A percentile compares a stretch with the other conserved stretches of the same genome.
Evolutionary conservation across 352 stramenopile genomes (phyloP).

Genomic region (Elongisporangium anandrum): DNA sequence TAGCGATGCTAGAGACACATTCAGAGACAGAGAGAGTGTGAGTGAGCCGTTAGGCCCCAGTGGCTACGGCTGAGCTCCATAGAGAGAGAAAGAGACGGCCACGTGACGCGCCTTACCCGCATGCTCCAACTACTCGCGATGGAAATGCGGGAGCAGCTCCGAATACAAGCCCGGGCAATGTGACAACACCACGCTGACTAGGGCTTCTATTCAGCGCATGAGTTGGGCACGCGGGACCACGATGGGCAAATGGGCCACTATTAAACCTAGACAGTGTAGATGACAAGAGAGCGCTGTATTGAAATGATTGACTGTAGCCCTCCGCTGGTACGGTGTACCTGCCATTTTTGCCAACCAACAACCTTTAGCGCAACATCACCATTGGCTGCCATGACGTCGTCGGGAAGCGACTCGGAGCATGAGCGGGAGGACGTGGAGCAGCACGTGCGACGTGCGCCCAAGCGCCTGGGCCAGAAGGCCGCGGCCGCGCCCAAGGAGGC

Average conservation of each 20-base stretch:
- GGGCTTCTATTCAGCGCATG: background rate
- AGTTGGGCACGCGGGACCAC: background rate
- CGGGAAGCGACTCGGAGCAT: conserved; percentile 48
- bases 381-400: conserved; percentile 18
- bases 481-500: conserved; percentile 9
- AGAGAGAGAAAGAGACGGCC: background rate
- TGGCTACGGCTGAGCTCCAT: background rate
- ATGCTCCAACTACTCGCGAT: background rate
- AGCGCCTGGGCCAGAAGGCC: conserved; percentile 43
- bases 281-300: background rate
- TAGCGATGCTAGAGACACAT: background rate
- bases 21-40: background rate
- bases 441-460: conserved; percentile 50
- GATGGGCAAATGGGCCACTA: background rate
- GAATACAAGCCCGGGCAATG: background rate
- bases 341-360: background rate
- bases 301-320: background rate
- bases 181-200: background rate
- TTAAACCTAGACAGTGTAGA: background rate
- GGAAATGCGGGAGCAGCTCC: background rate
- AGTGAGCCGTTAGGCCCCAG: background rate
- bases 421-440: conserved; percentile 42
- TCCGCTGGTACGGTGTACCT: background rate
- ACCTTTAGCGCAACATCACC: background rate
- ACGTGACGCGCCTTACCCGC: background rate